Conservation (phyloP, 495 filamentous ascomycete genomes). For the Wilcoxina mikolae region DNA sequence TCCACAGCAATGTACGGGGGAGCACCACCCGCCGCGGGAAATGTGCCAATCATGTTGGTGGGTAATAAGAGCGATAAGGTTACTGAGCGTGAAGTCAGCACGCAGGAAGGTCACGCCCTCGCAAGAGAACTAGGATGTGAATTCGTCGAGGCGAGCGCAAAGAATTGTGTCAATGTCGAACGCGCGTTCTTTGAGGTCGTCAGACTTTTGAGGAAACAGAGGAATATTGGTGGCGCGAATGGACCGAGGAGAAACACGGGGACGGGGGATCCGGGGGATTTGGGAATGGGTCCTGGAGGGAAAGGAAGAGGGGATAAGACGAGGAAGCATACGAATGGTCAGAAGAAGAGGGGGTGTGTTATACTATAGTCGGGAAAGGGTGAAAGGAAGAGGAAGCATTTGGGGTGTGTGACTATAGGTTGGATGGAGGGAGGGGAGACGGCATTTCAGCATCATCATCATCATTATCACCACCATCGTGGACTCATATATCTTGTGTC, state of each 20-base stretch:
- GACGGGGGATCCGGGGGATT: conserved; percentile 1
- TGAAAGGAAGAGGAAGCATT: too few relatives aligned
- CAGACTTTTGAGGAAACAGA: conserved; percentile 67
- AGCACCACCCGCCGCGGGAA: background rate
- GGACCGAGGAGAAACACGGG: conserved; percentile 2
- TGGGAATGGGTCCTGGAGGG: background rate
- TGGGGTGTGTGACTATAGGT: too few relatives aligned
- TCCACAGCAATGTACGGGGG: background rate
- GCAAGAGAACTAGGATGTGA: conserved; percentile 90
- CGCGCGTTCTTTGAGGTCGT: conserved; percentile 98
- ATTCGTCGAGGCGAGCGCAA: conserved; percentile 96
- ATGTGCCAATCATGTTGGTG: conserved; percentile 88
- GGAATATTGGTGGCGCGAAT: conserved; percentile 41
- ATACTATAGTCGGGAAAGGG: conserved; percentile 3
- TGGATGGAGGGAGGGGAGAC: too few relatives aligned
- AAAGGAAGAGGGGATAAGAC: background rate
- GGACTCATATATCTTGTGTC: too few relatives aligned
- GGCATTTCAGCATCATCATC: too few relatives aligned
- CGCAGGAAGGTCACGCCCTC: conserved; percentile 83
- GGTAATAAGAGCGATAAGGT: conserved; percentile 97
- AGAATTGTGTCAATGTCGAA: conserved; percentile 98
- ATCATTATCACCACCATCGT: too few relatives aligned
- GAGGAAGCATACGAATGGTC: background rate
- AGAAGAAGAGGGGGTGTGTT: conserved; percentile 2
- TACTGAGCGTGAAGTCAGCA: conserved; percentile 88